Percentiles rank a stretch among this genome's conserved stretches.
Conservation (phyloP, 495 filamentous ascomycete species). For the Penicillium alfredii region DNA sequence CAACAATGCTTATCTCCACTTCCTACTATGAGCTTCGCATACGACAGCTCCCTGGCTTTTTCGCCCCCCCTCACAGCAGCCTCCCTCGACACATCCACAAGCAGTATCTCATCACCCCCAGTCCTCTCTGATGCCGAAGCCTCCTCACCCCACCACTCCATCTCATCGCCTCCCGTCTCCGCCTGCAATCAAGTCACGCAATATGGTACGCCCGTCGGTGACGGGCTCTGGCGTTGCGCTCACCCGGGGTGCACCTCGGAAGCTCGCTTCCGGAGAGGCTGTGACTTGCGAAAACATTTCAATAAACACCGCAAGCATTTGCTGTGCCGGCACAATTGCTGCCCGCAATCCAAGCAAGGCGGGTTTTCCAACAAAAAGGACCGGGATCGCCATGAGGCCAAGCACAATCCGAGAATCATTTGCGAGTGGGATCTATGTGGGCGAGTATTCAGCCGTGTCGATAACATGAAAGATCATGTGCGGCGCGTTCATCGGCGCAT, state of each 20-base stretch:
- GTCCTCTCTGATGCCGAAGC: no score
- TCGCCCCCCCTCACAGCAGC: no score
- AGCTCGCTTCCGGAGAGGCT: slow-evolving; percentile 48
- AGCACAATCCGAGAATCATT: slow-evolving; percentile 48
- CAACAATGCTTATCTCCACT: no score
- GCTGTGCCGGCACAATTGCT: slow-evolving; percentile 51
- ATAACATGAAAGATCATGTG: slow-evolving; percentile 54
- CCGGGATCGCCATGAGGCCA: slow-evolving; percentile 50
- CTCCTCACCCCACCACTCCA: no score
- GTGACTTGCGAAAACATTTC: slow-evolving; percentile 56
- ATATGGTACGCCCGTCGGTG: no score
- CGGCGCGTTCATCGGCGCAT: slow-evolving; percentile 40
- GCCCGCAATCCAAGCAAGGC: slow-evolving; percentile 44
- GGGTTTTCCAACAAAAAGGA: slow-evolving; percentile 57
- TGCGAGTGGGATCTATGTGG: slow-evolving; percentile 51
- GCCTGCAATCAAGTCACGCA: no score
- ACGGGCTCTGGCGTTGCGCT: slow-evolving; percentile 43
- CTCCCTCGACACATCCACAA: no score
- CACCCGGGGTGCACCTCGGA: slow-evolving; percentile 50
- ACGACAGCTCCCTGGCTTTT: no score
- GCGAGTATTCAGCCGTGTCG: slow-evolving; percentile 52
- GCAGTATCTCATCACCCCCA: no score
- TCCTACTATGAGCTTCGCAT: no score
- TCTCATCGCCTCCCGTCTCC: no score
- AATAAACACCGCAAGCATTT: slow-evolving; percentile 51